Evolutionary conservation across 2,329 filamentous ascomycete species (phyloP).

Genomic region (Penicillium brasilianum): DNA sequence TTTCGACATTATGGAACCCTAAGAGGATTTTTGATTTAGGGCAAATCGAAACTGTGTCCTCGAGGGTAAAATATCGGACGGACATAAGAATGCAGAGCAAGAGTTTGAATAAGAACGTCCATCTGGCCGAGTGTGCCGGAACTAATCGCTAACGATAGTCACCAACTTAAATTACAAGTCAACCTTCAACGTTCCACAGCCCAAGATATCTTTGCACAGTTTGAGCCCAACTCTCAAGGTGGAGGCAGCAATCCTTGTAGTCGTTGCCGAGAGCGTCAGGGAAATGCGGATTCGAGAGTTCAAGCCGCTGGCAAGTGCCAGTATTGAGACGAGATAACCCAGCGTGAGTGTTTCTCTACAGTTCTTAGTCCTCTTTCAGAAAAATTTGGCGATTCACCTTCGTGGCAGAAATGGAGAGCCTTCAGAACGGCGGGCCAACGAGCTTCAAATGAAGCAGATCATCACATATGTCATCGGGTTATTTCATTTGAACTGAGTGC

Average conservation of each 20-base stretch:
- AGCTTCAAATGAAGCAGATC: slow-evolving; percentile 3
- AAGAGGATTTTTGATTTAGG: no score
- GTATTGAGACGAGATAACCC: background rate
- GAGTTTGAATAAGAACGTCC: background rate
- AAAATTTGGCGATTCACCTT: background rate
- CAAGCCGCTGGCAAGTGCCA: background rate
- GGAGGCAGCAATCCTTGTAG: background rate
- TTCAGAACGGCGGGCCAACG: background rate
- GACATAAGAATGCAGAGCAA: background rate
- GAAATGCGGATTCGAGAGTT: background rate
- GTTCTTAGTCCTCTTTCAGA: background rate
- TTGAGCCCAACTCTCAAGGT: background rate
- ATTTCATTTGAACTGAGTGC: background rate
- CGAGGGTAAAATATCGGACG: no score
- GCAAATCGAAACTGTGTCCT: no score
- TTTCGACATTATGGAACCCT: no score
- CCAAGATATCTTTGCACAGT: no score
- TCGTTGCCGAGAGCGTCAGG: background rate
- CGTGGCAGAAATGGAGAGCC: background rate
- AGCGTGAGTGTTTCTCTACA: background rate
- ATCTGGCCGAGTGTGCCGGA: background rate
- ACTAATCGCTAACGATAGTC: background rate
- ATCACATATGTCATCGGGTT: background rate
- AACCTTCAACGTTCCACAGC: no score
- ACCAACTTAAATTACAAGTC: background rate